Evolutionary conservation across 2,329 filamentous ascomycete species (phyloP), one percentile per base, ranked within the genome.

Genomic region (Fusarium sp.): DNA sequence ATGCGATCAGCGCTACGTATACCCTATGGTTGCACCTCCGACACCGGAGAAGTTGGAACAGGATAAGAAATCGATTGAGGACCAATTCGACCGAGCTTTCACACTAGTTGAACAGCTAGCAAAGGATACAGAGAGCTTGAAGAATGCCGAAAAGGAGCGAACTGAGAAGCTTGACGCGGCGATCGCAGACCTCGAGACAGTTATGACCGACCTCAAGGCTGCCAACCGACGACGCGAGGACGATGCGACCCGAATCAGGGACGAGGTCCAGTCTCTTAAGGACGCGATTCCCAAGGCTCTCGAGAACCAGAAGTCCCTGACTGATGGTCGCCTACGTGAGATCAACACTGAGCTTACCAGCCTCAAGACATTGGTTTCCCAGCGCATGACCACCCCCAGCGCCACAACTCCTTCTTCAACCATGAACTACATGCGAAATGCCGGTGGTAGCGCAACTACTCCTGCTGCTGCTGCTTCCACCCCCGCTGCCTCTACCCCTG

Each of bases 41-140:
- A 99, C 96, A 2, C 93, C 94, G 12, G 94, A 97, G 59, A 94
- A 97, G 77, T 85, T 99, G 12, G 93, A 98, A 77, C 91, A 97
- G 78, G 96, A 99, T 79, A 99, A 99, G 81, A 89, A 93, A 67
- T 89, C 89, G 41, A 94, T 99, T 61, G 94, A 98, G 78, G 94
- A 94, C 69, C 92, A 95, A 62, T 99, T 99, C 80, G 92, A 96
- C 74, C 93, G 92, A 75, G 93, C 95, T 4, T 99, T 99, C 78
- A 85, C 91, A 19, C 87, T 98, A 16, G 90, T 99, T 13, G 96
- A 99, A 64, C 96, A 98, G 77, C 87, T 99, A 2, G 89, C 93
- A 39, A 92, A 93, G 74, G 97, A 99, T 79, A 99, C 96, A 1
- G 90, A 94, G 55, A 88, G 90, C 11, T 87, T 99, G 64, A 99